These are phyloP conservation scores for Ogataea glucozyma DNA, from an alignment of 805 yeast genomes.

Conservation along the genomic window DNA sequence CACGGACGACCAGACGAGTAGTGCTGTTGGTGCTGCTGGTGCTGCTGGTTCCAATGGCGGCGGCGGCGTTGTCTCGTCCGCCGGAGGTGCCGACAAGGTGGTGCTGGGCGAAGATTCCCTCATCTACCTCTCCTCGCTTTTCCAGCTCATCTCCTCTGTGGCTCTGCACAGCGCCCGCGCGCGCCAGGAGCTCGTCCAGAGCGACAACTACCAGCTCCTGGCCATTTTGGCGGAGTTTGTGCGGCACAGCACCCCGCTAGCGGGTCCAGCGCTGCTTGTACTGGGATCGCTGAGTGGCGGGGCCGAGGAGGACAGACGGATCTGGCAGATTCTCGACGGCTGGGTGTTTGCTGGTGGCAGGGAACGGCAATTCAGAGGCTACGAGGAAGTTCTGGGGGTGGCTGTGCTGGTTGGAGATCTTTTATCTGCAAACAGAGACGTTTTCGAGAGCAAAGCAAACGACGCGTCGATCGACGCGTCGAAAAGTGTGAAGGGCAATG, in stretches of 20 bases:
- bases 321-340: slow-evolving; percentile 71
- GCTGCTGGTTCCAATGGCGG: slow-evolving; percentile 28
- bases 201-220: slow-evolving; percentile 35
- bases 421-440: no score
- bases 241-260: slow-evolving; percentile 29
- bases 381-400: no score
- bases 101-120: slow-evolving; percentile 81
- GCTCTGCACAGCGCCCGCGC: slow-evolving; percentile 43
- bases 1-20: no score
- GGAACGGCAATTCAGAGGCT: no score
- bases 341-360: slow-evolving; percentile 75
- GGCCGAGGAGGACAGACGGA: slow-evolving; percentile 43
- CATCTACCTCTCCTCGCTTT: slow-evolving; percentile 69
- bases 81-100: background rate
- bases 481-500: no score
- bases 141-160: slow-evolving; percentile 62
- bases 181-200: slow-evolving; percentile 33
- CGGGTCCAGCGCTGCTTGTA: slow-evolving; percentile 57
- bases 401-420: no score
- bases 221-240: slow-evolving; percentile 31
- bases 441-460: no score
- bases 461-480: no score
- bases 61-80: background rate
- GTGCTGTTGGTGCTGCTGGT: no score
- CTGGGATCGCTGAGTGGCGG: slow-evolving; percentile 57